These are phyloP conservation scores for Neofusicoccum cordaticola DNA, from an alignment of 2,329 filamentous ascomycete species.

Conservation along the genomic window DNA sequence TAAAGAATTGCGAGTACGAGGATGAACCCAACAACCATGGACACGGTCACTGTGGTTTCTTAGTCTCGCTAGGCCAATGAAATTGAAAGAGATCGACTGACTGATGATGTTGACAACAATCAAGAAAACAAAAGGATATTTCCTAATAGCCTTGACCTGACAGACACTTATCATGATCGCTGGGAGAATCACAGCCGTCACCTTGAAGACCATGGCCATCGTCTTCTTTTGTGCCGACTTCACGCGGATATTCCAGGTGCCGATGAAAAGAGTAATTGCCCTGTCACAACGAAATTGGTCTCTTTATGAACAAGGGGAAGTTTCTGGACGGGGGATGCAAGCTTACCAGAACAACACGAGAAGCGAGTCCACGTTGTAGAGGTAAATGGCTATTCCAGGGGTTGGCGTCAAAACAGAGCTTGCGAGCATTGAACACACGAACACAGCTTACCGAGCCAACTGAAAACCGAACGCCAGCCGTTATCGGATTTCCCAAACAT, in stretches of 20 bases:
- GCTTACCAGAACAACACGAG: constrained; percentile 10
- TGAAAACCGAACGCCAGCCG: constrained; percentile 7
- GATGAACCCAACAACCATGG: background rate
- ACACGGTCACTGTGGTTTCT: background rate
- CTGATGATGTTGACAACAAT: constrained; percentile 8
- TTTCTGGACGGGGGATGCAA: background rate
- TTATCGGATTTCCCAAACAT: constrained; percentile 8
- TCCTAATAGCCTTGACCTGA: background rate
- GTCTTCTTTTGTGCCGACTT: background rate
- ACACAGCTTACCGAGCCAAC: background rate
- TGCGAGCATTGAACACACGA: background rate
- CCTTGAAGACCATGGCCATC: constrained; percentile 1
- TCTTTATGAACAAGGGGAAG: no score
- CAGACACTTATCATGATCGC: background rate
- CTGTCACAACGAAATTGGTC: background rate
- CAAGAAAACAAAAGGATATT: background rate
- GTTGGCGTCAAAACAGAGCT: background rate
- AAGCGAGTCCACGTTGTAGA: constrained; percentile 11
- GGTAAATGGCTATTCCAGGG: background rate
- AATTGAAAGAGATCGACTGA: background rate
- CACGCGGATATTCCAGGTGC: constrained; percentile 14
- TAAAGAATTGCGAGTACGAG: constrained; percentile 8
- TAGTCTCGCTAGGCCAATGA: background rate
- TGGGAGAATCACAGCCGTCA: background rate
- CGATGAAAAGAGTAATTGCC: constrained; percentile 13